phyloP scores from a whole-genome alignment of 2,329 filamentous ascomycete species.

The Penicillium crustosum region DNA sequence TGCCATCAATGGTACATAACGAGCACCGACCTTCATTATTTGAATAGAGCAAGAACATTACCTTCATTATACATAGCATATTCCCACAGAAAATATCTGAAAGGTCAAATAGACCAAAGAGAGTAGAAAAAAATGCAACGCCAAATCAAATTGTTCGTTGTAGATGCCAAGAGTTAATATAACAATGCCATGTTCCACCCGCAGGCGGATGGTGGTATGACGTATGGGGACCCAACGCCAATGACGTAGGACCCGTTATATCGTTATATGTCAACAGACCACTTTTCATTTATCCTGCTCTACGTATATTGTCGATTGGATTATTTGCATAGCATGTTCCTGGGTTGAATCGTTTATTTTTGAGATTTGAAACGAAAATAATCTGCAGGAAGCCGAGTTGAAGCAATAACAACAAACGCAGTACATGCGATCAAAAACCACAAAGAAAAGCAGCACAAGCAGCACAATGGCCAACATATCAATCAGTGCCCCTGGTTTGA shows the following conservation, averaged over 20 bases:
- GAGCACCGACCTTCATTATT: background rate
- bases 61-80: too few relatives aligned
- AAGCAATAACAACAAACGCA: background rate
- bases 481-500: slow-evolving; percentile 34
- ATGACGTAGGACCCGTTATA: slow-evolving; percentile 12
- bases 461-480: slow-evolving; percentile 34
- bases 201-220: slow-evolving; percentile 12
- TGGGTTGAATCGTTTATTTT: background rate
- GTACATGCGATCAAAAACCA: background rate
- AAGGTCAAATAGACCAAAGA: background rate
- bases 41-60: too few relatives aligned
- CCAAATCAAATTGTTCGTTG: background rate
- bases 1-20: background rate
- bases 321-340: background rate
- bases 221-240: slow-evolving; percentile 13
- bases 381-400: background rate
- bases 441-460: background rate
- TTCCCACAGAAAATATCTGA: background rate
- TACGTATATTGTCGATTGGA: background rate
- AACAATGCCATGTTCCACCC: slow-evolving; percentile 8
- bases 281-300: background rate
- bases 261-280: slow-evolving; percentile 12
- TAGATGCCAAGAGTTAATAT: slow-evolving; percentile 8
- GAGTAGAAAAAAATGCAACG: background rate
- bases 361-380: background rate